These are phyloP conservation scores for Heliosperma pusillum DNA, from an alignment of 148 eudicot species.

Conservation along the genomic window DNA sequence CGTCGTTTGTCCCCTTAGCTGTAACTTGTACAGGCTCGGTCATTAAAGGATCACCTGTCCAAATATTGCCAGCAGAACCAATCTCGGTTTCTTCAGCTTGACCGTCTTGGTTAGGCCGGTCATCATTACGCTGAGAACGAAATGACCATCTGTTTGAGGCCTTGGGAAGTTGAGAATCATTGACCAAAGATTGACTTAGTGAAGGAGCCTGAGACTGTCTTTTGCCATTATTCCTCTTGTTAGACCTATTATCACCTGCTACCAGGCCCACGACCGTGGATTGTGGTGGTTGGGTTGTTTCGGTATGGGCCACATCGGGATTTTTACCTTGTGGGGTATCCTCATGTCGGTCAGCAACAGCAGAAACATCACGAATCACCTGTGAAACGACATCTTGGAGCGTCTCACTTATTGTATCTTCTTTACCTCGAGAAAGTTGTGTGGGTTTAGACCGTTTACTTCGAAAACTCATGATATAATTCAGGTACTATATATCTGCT, in stretches of 20 bases:
- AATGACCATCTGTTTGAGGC: conserved; percentile 12
- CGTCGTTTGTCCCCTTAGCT: conserved; percentile 11
- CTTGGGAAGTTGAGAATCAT: conserved; percentile 11
- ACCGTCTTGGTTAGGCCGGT: conserved; percentile 18
- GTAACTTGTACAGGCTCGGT: conserved; percentile 20
- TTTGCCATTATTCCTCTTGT: neutral
- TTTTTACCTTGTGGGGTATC: conserved; percentile 18
- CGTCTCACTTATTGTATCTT: conserved; percentile 15
- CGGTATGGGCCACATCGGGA: conserved; percentile 2
- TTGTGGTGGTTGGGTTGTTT: conserved; percentile 1
- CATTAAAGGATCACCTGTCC: conserved; percentile 20
- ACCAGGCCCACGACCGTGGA: conserved; percentile 8
- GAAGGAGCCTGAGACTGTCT: conserved; percentile 7
- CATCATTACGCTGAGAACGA: conserved; percentile 15
- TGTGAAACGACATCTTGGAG: conserved; percentile 26
- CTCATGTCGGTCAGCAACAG: conserved; percentile 14
- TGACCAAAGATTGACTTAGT: conserved; percentile 18
- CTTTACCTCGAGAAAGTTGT: conserved; percentile 17
- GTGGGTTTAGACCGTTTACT: conserved; percentile 22
- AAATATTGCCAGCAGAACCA: conserved; percentile 16
- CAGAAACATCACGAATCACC: conserved; percentile 25
- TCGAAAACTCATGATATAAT: conserved; percentile 30
- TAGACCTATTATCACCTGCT: conserved; percentile 15
- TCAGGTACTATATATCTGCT: conserved; percentile 12
- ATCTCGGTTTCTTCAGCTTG: conserved; percentile 18